Evolutionary conservation across 2,329 filamentous ascomycete genomes (phyloP).

Genomic region (Exophiala alcalophila): DNA sequence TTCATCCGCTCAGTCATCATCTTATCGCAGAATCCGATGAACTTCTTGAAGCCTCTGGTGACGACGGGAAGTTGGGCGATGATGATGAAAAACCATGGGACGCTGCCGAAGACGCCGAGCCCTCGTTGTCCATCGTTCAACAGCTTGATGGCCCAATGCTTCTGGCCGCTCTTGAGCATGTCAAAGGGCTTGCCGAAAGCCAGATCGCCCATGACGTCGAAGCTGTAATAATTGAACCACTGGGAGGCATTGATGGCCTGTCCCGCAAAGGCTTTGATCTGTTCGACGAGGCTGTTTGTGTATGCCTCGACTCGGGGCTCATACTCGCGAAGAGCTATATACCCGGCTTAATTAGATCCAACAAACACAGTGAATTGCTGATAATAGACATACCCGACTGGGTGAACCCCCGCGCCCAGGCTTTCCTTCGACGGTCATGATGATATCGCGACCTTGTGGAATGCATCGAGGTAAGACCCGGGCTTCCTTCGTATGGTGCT

Average conservation of each 20-base stretch:
- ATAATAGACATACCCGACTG: slow-evolving; percentile 4
- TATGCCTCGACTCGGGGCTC: slow-evolving; percentile 34
- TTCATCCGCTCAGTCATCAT: slow-evolving; percentile 34
- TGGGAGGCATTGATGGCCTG: slow-evolving; percentile 38
- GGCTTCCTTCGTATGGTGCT: slow-evolving; percentile 41
- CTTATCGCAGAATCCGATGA: slow-evolving; percentile 36
- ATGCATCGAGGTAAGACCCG: slow-evolving; percentile 40
- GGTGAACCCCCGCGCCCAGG: slow-evolving; percentile 41
- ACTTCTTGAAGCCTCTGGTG: slow-evolving; percentile 2
- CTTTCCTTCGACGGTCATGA: slow-evolving; percentile 40
- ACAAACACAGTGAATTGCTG: background rate
- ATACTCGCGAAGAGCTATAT: slow-evolving; percentile 41
- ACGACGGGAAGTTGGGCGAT: slow-evolving; percentile 7
- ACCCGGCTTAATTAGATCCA: slow-evolving; percentile 12
- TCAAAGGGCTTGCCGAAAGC: slow-evolving; percentile 36
- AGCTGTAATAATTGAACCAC: slow-evolving; percentile 36
- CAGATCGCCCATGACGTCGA: slow-evolving; percentile 37
- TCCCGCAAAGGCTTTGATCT: slow-evolving; percentile 15
- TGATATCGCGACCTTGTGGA: slow-evolving; percentile 37
- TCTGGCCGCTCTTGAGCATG: slow-evolving; percentile 32
- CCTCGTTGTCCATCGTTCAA: slow-evolving; percentile 22
- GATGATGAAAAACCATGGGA: slow-evolving; percentile 23
- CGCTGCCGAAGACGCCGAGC: slow-evolving; percentile 21
- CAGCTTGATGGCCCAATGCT: slow-evolving; percentile 29
- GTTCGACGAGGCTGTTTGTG: slow-evolving; percentile 27